phyloP scores from a whole-genome alignment of 345 rosid genomes.

The Turritis glabra region DNA sequence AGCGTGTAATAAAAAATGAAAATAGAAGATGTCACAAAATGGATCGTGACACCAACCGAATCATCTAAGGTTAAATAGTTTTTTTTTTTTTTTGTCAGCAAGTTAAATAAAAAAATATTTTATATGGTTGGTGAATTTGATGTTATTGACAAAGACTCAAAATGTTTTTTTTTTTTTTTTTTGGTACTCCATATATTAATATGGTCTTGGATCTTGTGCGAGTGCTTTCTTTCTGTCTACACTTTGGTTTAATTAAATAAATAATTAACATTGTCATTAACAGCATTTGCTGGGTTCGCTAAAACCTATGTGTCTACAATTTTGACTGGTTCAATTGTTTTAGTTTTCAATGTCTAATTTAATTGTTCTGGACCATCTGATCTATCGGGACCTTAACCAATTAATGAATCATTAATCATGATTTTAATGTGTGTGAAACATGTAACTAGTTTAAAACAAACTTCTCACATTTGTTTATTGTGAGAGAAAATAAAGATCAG shows the following conservation, averaged over 20 bases:
- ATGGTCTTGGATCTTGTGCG: conserved; percentile 47
- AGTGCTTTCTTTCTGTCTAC: conserved; percentile 37
- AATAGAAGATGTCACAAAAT: conserved; percentile 16
- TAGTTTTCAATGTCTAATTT: conserved; percentile 25
- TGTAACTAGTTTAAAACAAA: conserved; percentile 12
- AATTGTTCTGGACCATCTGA: conserved; percentile 3
- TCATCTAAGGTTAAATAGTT: not conserved
- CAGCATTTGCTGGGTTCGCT: conserved; percentile 40
- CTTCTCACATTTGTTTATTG: conserved; percentile 10
- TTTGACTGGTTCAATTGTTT: conserved; percentile 36
- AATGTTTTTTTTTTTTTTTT: conserved; percentile 13
- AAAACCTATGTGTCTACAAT: conserved; percentile 29
- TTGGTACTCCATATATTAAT: not conserved
- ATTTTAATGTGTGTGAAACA: conserved; percentile 36
- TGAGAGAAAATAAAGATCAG: not conserved
- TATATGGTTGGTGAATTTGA: conserved; percentile 36
- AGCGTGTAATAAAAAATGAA: not conserved
- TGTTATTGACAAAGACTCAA: conserved; percentile 26
- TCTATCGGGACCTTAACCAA: conserved; percentile 33
- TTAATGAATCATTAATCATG: conserved; percentile 34
- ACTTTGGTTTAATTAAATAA: conserved; percentile 10
- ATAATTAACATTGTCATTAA: conserved; percentile 38
- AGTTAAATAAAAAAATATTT: too few species aligned
- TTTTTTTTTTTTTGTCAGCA: too few species aligned
- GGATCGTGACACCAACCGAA: conserved; percentile 30